Evolutionary conservation across 2,329 filamentous ascomycete species (phyloP).

Genomic region (Camillea tinctor): DNA sequence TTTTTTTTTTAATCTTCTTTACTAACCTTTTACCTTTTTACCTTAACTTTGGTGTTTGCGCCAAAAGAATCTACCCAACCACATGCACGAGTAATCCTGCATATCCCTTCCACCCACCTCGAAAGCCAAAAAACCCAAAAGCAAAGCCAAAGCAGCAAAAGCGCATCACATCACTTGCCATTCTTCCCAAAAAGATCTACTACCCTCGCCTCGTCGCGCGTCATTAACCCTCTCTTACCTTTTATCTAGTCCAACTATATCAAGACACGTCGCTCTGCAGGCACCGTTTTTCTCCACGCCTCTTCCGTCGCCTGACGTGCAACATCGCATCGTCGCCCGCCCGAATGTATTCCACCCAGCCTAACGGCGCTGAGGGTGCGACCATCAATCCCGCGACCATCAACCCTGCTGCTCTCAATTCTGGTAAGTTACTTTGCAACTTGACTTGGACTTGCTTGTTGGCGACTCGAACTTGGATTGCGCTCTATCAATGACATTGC

Average conservation of each 20-base stretch:
- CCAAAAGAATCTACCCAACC: slow-evolving; percentile 43
- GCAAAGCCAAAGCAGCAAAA: slow-evolving; percentile 8
- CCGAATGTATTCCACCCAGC: slow-evolving; percentile 60
- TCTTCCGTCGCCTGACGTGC: slow-evolving; percentile 33
- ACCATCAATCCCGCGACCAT: slow-evolving; percentile 90
- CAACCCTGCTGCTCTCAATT: slow-evolving; percentile 56
- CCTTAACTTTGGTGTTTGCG: slow-evolving; percentile 36
- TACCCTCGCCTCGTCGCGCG: slow-evolving; percentile 35
- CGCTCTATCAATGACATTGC: too few species aligned
- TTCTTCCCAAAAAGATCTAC: slow-evolving; percentile 29
- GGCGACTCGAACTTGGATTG: slow-evolving; percentile 8
- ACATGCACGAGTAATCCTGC: slow-evolving; percentile 50
- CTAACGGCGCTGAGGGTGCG: slow-evolving; percentile 77
- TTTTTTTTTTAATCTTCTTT: too few species aligned
- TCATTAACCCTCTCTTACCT: slow-evolving; percentile 32
- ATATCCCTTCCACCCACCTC: slow-evolving; percentile 30
- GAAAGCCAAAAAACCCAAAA: too few species aligned
- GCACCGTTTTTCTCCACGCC: slow-evolving; percentile 39
- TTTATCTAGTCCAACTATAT: slow-evolving; percentile 54
- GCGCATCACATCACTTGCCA: slow-evolving; percentile 21
- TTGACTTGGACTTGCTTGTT: slow-evolving; percentile 25
- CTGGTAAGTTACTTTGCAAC: slow-evolving; percentile 59
- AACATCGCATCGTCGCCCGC: slow-evolving; percentile 43
- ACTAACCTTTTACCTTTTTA: too few species aligned
- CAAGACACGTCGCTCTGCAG: slow-evolving; percentile 60